Percentiles rank a stretch among this genome's conserved stretches.
Conservation (phyloP, 2,329 filamentous ascomycete species). For the Venturiaceae sp. region DNA sequence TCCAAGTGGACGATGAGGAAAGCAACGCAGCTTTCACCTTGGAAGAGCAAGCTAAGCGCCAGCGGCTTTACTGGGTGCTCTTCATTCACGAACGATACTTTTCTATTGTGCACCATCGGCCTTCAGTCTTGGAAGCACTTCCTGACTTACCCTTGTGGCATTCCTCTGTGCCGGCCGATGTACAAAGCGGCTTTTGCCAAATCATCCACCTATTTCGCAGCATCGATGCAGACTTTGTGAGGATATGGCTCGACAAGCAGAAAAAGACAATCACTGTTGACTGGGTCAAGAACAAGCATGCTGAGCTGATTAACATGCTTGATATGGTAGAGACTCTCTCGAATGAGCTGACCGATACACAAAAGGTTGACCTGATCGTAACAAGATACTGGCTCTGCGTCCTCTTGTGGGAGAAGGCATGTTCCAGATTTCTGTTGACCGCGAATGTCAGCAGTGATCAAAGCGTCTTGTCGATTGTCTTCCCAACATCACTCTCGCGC, state of each 20-base stretch:
- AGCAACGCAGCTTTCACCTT: too few species aligned
- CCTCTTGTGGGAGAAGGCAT: too few species aligned
- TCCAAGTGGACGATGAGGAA: slow-evolving; percentile 34
- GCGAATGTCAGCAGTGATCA: too few species aligned
- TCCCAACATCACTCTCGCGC: slow-evolving; percentile 34
- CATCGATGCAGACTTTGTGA: slow-evolving; percentile 33
- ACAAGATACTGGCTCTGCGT: slow-evolving; percentile 41
- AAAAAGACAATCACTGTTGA: slow-evolving; percentile 25
- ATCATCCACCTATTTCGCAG: slow-evolving; percentile 35
- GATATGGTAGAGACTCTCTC: neutral
- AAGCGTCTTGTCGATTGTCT: slow-evolving; percentile 36
- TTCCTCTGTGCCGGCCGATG: slow-evolving; percentile 23
- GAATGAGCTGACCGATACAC: slow-evolving; percentile 28
- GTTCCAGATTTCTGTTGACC: too few species aligned
- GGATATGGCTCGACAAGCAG: slow-evolving; percentile 33
- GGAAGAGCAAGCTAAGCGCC: slow-evolving; percentile 33
- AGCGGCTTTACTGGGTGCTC: slow-evolving; percentile 45
- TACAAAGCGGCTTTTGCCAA: slow-evolving; percentile 33
- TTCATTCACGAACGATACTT: slow-evolving; percentile 50
- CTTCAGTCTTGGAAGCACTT: slow-evolving; percentile 28
- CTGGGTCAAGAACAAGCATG: slow-evolving; percentile 36
- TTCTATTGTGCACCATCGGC: slow-evolving; percentile 40
- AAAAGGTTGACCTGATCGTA: slow-evolving; percentile 38
- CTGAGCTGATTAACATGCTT: slow-evolving; percentile 32
- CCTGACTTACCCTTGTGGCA: slow-evolving; percentile 29